Percentiles rank a stretch among this genome's conserved stretches.
These are phyloP conservation scores for Gynandropsis gynandra DNA, from an alignment of 345 rosid genomes.

Conservation along the genomic window DNA sequence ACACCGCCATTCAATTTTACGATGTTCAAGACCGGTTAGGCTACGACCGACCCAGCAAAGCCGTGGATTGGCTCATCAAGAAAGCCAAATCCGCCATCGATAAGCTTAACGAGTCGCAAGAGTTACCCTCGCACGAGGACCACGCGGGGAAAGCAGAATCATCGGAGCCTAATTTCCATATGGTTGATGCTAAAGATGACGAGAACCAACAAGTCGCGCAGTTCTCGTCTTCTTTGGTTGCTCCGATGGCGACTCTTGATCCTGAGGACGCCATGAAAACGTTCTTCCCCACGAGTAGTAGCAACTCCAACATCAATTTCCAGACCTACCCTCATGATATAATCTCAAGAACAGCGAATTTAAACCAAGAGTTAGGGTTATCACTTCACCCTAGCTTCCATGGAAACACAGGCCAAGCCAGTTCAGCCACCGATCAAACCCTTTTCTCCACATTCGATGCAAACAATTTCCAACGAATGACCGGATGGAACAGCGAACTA, in stretches of 20 bases:
- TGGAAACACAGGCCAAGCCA: slow-evolving; percentile 22
- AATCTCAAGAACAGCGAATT: slow-evolving; percentile 39
- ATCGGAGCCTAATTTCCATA: slow-evolving; percentile 39
- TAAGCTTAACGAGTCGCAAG: slow-evolving; percentile 39
- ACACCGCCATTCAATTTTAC: slow-evolving; percentile 81
- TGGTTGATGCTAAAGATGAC: slow-evolving; percentile 23
- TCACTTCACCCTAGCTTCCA: slow-evolving; percentile 48
- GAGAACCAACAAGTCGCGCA: slow-evolving; percentile 23
- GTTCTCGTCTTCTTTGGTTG: no score
- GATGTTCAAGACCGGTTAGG: slow-evolving; percentile 88
- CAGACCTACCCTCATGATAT: slow-evolving; percentile 47
- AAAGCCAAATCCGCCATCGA: slow-evolving; percentile 73
- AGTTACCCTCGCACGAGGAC: slow-evolving; percentile 24
- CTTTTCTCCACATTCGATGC: slow-evolving; percentile 20
- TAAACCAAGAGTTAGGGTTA: slow-evolving; percentile 53
- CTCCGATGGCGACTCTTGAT: slow-evolving; percentile 26
- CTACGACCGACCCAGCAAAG: slow-evolving; percentile 81
- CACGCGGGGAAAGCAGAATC: no score
- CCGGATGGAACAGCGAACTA: slow-evolving; percentile 29
- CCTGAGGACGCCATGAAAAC: slow-evolving; percentile 51
- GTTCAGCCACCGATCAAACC: slow-evolving; percentile 22
- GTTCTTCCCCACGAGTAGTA: slow-evolving; percentile 45
- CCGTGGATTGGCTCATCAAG: slow-evolving; percentile 84
- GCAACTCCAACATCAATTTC: slow-evolving; percentile 39
- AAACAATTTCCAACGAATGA: slow-evolving; percentile 39